These are phyloP conservation scores for Herpetomonas muscarum DNA, from an alignment of 208 protist species.

Conservation along the genomic window DNA sequence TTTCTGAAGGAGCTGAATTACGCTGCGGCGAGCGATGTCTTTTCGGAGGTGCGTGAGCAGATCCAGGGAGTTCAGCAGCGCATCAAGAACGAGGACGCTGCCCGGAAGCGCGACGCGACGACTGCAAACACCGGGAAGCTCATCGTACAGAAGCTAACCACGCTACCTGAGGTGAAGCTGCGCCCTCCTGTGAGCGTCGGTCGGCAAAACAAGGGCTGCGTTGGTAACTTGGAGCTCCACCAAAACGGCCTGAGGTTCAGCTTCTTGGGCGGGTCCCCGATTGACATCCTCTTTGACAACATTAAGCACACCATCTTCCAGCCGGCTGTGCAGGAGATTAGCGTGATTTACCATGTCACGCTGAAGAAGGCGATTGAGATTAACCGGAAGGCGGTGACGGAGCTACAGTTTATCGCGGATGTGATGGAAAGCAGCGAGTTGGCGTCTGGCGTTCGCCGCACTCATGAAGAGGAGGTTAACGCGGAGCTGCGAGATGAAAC, in stretches of 20 bases:
- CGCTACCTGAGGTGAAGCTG: constrained; percentile 88
- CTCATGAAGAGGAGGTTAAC: constrained; percentile 72
- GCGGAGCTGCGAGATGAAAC: constrained; percentile 72
- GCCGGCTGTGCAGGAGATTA: constrained; percentile 86
- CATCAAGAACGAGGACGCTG: constrained; percentile 76
- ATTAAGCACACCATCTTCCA: constrained; percentile 98
- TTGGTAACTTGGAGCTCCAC: constrained; percentile 93
- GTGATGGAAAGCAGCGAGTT: constrained; percentile 91
- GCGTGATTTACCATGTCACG: constrained; percentile 96
- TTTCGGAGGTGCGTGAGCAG: constrained; percentile 46
- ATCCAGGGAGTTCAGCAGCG: constrained; percentile 65
- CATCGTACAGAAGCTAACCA: constrained; percentile 33
- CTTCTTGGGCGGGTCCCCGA: constrained; percentile 59
- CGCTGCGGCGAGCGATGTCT: constrained; percentile 47
- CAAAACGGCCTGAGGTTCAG: constrained; percentile 95
- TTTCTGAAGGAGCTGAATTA: constrained; percentile 91
- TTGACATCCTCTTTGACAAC: constrained; percentile 96
- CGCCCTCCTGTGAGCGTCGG: constrained; percentile 78
- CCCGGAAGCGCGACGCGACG: constrained; percentile 39
- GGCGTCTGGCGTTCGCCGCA: constrained; percentile 41
- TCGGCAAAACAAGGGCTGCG: constrained; percentile 71
- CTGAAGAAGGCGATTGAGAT: constrained; percentile 96
- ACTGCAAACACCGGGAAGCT: constrained; percentile 46
- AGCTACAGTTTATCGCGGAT: constrained; percentile 97
- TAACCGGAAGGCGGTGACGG: constrained; percentile 93